Evolutionary conservation across 2,329 filamentous ascomycete species (phyloP), one percentile per base, ranked within the genome.

Genomic region (Hymenoscyphus scutula): DNA sequence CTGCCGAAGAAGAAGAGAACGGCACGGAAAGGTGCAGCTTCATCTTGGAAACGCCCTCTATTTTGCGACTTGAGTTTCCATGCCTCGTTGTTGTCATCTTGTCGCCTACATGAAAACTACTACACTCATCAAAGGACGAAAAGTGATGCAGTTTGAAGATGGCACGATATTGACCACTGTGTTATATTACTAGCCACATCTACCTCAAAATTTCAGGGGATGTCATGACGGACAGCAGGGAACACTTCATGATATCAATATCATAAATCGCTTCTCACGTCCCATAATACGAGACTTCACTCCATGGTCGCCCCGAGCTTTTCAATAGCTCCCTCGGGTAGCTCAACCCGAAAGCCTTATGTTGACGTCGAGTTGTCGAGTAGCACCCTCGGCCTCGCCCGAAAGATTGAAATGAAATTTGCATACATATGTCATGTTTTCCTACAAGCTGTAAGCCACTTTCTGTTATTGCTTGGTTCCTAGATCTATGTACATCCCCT

Each of bases 301-400:
- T 51, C 11, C 25, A 29, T 32, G 53, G 19, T 30, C 7, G 8
- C 8, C 25, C 27, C 5, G 25, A 32, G n/a, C 25, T 30, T 54
- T 54, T 54, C 45, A 25, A 51, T 51, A 51, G 45, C 45, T 51
- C 23, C 45, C 45, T 51, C 45, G 29, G 53, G 53, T 32, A 32
- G 4, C 29, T 29, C 53, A 54, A 7, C 10, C 15, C 29, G 53
- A 54, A 30, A 32, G 53, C 53, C 53, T 29, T 32, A 54, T 54
- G 53, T 32, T 54, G 53, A 54, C 53, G 45, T 51, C 29, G 53
- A 54, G 53, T 30, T 54, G 53, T 54, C 53, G 53, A 54, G 53
- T 54, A 30, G 29, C 27, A 54, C 29, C 29, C 25, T 54, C 53
- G 53, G 53, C 29, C 53, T 30, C 25, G 27, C 27, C 53, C 53